Evolutionary conservation across 257 asterid species (phyloP).

Genomic region (Forsythia suspensa): DNA sequence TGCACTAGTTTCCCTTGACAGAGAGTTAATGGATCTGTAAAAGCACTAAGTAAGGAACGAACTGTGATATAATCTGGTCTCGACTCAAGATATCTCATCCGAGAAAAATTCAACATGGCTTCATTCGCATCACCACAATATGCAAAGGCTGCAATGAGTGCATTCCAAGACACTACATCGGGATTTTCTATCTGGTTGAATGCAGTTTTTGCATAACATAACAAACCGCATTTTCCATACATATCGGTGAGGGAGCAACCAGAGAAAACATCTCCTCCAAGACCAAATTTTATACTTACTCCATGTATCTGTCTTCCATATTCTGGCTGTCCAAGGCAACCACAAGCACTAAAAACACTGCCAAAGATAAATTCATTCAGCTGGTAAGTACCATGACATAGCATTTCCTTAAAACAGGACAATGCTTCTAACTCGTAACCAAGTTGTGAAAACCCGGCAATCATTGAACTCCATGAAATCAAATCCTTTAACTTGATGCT

Average conservation of each 20-base stretch:
- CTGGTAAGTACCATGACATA: constrained; percentile 36
- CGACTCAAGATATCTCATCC: constrained; percentile 53
- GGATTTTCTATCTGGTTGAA: constrained; percentile 55
- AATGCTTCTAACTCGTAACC: constrained; percentile 65
- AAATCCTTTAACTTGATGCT: constrained; percentile 51
- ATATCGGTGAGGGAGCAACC: constrained; percentile 78
- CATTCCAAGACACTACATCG: constrained; percentile 75
- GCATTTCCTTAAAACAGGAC: constrained; percentile 58
- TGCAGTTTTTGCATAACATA: constrained; percentile 54
- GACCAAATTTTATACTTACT: constrained; percentile 54
- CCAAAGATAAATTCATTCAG: constrained; percentile 70
- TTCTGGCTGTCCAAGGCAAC: constrained; percentile 44
- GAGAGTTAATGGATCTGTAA: constrained; percentile 33
- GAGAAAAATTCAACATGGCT: constrained; percentile 51
- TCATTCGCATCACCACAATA: constrained; percentile 51
- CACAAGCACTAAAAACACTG: constrained; percentile 69
- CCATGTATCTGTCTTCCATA: constrained; percentile 72
- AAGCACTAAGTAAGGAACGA: constrained; percentile 69
- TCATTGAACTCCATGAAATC: constrained; percentile 83
- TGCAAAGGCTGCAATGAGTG: constrained; percentile 62
- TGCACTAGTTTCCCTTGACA: constrained; percentile 71
- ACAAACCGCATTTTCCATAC: constrained; percentile 73
- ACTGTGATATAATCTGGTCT: constrained; percentile 61
- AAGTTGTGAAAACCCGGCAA: constrained; percentile 70
- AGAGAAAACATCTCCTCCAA: constrained; percentile 45